Percentiles rank a stretch among this genome's conserved stretches.
Conservation (phyloP, 2,329 filamentous ascomycete genomes). For the Diaporthe sp. region DNA sequence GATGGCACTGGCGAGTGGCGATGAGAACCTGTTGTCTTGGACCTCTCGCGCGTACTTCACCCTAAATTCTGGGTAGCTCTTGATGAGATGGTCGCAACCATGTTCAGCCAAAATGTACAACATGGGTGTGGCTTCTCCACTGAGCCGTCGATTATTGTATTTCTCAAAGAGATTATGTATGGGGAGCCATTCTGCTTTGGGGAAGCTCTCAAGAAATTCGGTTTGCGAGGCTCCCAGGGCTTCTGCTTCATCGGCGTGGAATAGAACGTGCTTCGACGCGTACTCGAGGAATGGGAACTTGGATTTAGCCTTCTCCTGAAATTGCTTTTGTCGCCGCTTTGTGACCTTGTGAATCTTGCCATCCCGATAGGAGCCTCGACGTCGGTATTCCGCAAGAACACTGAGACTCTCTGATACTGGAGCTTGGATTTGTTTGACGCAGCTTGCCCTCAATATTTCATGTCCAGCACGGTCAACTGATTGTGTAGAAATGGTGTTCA, state of each 20-base stretch:
- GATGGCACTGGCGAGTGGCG: background rate
- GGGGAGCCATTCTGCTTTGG: conserved; percentile 44
- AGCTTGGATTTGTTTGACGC: conserved; percentile 52
- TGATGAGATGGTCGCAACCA: background rate
- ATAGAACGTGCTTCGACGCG: conserved; percentile 53
- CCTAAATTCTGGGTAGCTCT: background rate
- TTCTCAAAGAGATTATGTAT: conserved; percentile 49
- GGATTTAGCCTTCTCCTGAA: background rate
- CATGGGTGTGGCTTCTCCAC: background rate
- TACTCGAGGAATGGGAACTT: conserved; percentile 62
- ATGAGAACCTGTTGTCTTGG: background rate
- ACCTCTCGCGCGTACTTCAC: background rate
- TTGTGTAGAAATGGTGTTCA: conserved; percentile 45
- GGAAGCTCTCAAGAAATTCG: conserved; percentile 49
- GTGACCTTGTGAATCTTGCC: no score
- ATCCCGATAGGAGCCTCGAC: background rate
- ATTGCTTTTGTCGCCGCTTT: background rate
- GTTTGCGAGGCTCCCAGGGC: conserved; percentile 44
- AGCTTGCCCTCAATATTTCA: conserved; percentile 58
- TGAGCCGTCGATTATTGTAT: conserved; percentile 17
- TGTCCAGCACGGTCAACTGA: conserved; percentile 53
- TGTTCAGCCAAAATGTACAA: conserved; percentile 44
- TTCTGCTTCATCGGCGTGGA: conserved; percentile 55
- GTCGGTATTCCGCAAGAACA: background rate
- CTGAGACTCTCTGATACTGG: background rate